Evolutionary conservation across 2,329 filamentous ascomycete species (phyloP).

Genomic region (Fusarium sarcochroum): DNA sequence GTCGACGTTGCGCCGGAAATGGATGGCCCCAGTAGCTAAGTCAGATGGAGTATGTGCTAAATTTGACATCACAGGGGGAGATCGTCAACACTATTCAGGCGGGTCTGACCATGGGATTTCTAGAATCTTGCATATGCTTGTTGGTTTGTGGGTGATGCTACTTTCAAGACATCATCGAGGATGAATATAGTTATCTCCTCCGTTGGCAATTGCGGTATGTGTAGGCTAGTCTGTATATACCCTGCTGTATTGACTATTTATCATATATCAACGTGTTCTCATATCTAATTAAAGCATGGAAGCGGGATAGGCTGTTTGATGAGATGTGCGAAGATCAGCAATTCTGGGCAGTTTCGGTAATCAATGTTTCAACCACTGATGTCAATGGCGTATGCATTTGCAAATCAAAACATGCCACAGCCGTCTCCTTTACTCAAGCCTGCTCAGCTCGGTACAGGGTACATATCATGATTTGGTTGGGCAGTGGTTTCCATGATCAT

Average conservation of each 20-base stretch:
- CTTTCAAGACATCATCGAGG: slow-evolving; percentile 7
- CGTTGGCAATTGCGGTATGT: neutral
- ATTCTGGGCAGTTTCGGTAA: slow-evolving; percentile 7
- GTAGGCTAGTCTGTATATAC: neutral
- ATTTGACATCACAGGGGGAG: slow-evolving; percentile 45
- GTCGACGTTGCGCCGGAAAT: slow-evolving; percentile 34
- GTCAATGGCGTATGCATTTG: slow-evolving; percentile 14
- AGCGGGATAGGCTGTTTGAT: slow-evolving; percentile 18
- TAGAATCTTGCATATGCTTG: slow-evolving; percentile 22
- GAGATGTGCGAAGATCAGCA: slow-evolving; percentile 32
- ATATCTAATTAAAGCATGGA: slow-evolving; percentile 27
- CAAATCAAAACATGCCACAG: slow-evolving; percentile 11
- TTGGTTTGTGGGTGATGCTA: slow-evolving; percentile 23
- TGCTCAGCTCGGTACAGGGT: neutral
- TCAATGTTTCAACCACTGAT: slow-evolving; percentile 12
- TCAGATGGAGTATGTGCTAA: slow-evolving; percentile 41
- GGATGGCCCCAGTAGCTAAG: slow-evolving; percentile 31
- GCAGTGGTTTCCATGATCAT: no score
- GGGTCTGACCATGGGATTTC: slow-evolving; percentile 38
- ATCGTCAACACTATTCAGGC: slow-evolving; percentile 33
- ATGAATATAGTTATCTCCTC: slow-evolving; percentile 1
- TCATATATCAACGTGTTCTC: slow-evolving; percentile 1
- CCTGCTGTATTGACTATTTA: slow-evolving; percentile 1
- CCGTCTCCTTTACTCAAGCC: neutral
- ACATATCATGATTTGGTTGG: neutral